These are phyloP conservation scores for Talaromyces sp. DNA, from an alignment of 2,329 filamentous ascomycete genomes.

Conservation along the genomic window DNA sequence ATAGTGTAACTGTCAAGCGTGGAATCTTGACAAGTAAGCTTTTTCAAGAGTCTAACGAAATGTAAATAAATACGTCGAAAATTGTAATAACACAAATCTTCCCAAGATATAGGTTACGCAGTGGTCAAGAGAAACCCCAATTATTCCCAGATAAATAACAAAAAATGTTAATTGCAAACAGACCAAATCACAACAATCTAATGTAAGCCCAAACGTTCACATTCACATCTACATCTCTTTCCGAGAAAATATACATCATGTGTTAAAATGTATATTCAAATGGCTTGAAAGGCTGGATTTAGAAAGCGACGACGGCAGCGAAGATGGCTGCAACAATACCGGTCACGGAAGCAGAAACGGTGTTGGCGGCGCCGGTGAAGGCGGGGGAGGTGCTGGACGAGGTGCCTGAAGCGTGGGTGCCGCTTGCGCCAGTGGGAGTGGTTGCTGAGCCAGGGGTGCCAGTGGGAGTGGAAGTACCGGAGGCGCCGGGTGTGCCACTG, in stretches of 20 bases:
- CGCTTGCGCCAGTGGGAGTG: conserved; percentile 13
- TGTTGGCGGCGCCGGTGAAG: conserved; percentile 14
- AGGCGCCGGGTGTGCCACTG: conserved; percentile 11
- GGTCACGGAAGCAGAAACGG: conserved; percentile 19
- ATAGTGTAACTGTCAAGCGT: too few species aligned
- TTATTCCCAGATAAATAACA: background rate
- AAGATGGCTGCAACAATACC: conserved; percentile 18
- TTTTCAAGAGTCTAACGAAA: background rate
- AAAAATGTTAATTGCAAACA: background rate
- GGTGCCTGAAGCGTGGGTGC: conserved; percentile 26
- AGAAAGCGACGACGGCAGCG: conserved; percentile 15
- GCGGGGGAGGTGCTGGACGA: conserved; percentile 10
- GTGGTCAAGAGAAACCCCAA: background rate
- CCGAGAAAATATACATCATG: background rate
- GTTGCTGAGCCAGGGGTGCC: conserved; percentile 24
- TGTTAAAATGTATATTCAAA: background rate
- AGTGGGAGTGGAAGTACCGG: conserved; percentile 21
- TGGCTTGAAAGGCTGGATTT: background rate
- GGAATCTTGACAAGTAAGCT: too few species aligned
- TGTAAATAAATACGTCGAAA: background rate
- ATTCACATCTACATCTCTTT: background rate
- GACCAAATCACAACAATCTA: background rate
- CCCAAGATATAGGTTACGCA: background rate
- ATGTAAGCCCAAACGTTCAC: background rate
- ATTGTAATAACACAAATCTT: background rate